Evolutionary conservation across 768 basidiomycete species (phyloP), one percentile per base, ranked within the genome.

Genomic region (Paxillus involutus): DNA sequence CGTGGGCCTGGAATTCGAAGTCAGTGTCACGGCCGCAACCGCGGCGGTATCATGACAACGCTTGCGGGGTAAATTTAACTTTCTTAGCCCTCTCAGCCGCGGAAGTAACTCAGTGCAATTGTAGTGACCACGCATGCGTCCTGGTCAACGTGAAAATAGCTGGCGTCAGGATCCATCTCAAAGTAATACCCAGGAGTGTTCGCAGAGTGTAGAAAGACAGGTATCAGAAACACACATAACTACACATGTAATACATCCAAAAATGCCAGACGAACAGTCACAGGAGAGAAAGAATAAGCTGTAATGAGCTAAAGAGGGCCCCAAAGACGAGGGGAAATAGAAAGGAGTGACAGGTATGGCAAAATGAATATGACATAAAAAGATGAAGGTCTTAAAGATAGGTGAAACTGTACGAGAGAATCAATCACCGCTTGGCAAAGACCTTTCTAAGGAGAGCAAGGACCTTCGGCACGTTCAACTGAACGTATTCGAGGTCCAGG

Each of bases 401-500:
- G 47, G 54, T 59, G 43, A 49, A 51, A 30, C 42, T 36, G 35
- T 52, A 51, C 33, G 52, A 43, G 41, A 49, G 39, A 39, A 42
- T 47, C 44, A 59, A 63, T 86, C 75, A 91, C 72, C 91, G 88
- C 75, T 91, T 91, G 19, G 88, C 86, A 66, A 94, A 93, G 58
- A 96, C 93, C 77, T 96, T 96, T 80, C 93, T 96, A 65, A 96
- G 78, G 51, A 97, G 81, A 30, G 84, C 89, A 35, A 97, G 78
- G 46, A 97, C 93, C 73, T 98, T 98, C 0, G 92, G 91, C 29
- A 98, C 96, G 69, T 97, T 96, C 58, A 98, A 77, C 72, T 97
- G 93, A 53, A 98, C 96, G 67, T 99, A 98, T 75, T 98, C 97
- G 59, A 99, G 78, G 75, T 99, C 97, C 58, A 99, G 75, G 33